Percentiles rank a stretch among this genome's conserved stretches.
phyloP scores from a whole-genome alignment of 192 early-diverging fungal genomes.

The Globomyces pollinis-pini region DNA sequence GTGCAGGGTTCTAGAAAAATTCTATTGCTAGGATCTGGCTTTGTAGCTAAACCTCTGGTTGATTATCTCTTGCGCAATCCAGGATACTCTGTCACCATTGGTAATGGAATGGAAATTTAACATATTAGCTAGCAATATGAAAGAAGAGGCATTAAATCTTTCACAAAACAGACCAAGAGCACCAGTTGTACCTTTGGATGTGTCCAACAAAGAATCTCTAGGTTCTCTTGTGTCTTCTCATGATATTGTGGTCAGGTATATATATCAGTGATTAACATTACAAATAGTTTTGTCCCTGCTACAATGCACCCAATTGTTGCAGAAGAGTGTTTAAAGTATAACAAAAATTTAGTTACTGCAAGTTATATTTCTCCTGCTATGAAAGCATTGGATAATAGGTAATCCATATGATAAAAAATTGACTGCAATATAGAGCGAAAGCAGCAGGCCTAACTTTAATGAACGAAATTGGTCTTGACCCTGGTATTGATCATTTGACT shows the following conservation, averaged over 20 bases:
- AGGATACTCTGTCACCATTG: conserved; percentile 62
- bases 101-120: conserved; percentile 18
- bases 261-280: too few species aligned
- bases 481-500: conserved; percentile 90
- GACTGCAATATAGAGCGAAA: conserved; percentile 74
- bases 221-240: conserved; percentile 67
- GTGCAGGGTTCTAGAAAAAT: conserved; percentile 45
- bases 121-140: conserved; percentile 62
- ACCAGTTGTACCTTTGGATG: conserved; percentile 68
- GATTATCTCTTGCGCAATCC: conserved; percentile 66
- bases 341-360: conserved; percentile 94
- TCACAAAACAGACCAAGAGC: conserved; percentile 53
- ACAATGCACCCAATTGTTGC: conserved; percentile 86
- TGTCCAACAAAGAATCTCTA: conserved; percentile 66
- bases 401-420: too few species aligned
- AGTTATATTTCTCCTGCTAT: conserved; percentile 94
- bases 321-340: conserved; percentile 79
- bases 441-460: conserved; percentile 81
- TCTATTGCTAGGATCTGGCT: conserved; percentile 78
- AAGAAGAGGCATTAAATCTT: conserved; percentile 63
- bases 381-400: conserved; percentile 80
- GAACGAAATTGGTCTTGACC: conserved; percentile 99
- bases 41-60: conserved; percentile 85
- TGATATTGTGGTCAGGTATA: conserved; percentile 91
- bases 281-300: conserved; percentile 83